Conservation (phyloP, 192 early-diverging fungal genomes). For the Rhizophlyctis rosea region DNA sequence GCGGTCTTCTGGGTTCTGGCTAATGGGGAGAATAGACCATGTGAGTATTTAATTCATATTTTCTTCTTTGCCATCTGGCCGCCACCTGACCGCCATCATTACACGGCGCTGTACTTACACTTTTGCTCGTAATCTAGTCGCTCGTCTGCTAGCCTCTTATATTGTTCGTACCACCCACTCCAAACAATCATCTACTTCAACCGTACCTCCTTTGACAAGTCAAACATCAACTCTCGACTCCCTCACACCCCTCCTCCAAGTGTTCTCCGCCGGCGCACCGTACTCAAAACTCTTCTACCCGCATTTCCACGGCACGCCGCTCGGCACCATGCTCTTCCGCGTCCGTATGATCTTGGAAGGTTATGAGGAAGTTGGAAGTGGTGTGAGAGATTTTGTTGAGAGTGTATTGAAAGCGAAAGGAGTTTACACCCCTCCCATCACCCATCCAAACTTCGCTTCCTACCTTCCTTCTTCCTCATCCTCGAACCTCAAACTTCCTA, state of each 20-base stretch:
- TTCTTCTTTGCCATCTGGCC: not conserved
- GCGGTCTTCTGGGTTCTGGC: too few species aligned
- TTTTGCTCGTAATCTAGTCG: not conserved
- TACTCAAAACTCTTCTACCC: not conserved
- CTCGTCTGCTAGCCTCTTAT: not conserved
- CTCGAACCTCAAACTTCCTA: too few species aligned
- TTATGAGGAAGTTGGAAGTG: too few species aligned
- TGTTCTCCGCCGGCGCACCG: not conserved
- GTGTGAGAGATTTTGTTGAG: too few species aligned
- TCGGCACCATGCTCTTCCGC: not conserved
- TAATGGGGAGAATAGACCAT: too few species aligned
- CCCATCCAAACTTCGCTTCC: too few species aligned
- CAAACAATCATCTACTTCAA: not conserved
- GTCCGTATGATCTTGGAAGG: too few species aligned
- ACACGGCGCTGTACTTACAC: not conserved
- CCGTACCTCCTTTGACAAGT: not conserved
- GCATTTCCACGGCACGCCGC: not conserved
- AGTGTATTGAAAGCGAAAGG: too few species aligned
- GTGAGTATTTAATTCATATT: too few species aligned
- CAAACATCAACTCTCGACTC: not conserved
- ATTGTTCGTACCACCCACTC: not conserved
- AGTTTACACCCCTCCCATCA: too few species aligned
- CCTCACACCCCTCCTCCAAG: slow-evolving; percentile 1
- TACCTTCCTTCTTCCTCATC: too few species aligned
- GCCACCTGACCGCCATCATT: slow-evolving; percentile 3